phyloP scores from a whole-genome alignment of 2,329 filamentous ascomycete species.

The Fusarium sp. region DNA sequence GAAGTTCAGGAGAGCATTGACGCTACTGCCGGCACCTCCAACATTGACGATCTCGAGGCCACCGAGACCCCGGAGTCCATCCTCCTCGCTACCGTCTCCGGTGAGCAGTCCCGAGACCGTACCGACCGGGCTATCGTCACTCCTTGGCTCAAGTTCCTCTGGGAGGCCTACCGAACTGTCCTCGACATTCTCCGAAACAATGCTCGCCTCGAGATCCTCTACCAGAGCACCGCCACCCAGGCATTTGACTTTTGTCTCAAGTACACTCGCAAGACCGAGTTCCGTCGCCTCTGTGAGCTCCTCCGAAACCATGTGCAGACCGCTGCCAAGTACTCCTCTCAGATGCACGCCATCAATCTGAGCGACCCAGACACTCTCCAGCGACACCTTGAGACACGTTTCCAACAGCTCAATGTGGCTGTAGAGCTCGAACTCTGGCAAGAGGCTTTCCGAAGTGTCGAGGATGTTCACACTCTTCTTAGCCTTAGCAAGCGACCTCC shows the following conservation, averaged over 20 bases:
- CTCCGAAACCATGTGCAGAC: slow-evolving; percentile 99
- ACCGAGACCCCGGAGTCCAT: slow-evolving; percentile 98
- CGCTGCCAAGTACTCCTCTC: slow-evolving; percentile 97
- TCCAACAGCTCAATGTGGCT: slow-evolving; percentile 97
- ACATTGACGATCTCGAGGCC: slow-evolving; percentile 94
- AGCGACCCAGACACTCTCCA: slow-evolving; percentile 97
- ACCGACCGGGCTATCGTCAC: slow-evolving; percentile 98
- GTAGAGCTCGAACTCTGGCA: slow-evolving; percentile 99
- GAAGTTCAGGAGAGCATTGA: slow-evolving; percentile 91
- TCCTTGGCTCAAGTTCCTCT: slow-evolving; percentile 98
- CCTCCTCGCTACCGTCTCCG: slow-evolving; percentile 95
- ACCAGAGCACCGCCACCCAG: slow-evolving; percentile 97
- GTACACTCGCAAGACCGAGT: slow-evolving; percentile 98
- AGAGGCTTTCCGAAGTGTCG: slow-evolving; percentile 98
- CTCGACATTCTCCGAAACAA: slow-evolving; percentile 99
- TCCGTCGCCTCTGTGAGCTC: slow-evolving; percentile 96
- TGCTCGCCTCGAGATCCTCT: slow-evolving; percentile 94
- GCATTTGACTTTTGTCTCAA: slow-evolving; percentile 99
- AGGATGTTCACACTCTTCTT: slow-evolving; percentile 97
- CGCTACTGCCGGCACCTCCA: slow-evolving; percentile 69
- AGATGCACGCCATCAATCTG: slow-evolving; percentile 99
- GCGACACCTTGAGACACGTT: slow-evolving; percentile 95
- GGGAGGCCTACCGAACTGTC: slow-evolving; percentile 99
- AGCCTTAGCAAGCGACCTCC: slow-evolving; percentile 97
- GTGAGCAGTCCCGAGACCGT: slow-evolving; percentile 95